These are phyloP conservation scores for Ophiostoma ulmi DNA, from an alignment of 2,329 filamentous ascomycete species.

Conservation along the genomic window DNA sequence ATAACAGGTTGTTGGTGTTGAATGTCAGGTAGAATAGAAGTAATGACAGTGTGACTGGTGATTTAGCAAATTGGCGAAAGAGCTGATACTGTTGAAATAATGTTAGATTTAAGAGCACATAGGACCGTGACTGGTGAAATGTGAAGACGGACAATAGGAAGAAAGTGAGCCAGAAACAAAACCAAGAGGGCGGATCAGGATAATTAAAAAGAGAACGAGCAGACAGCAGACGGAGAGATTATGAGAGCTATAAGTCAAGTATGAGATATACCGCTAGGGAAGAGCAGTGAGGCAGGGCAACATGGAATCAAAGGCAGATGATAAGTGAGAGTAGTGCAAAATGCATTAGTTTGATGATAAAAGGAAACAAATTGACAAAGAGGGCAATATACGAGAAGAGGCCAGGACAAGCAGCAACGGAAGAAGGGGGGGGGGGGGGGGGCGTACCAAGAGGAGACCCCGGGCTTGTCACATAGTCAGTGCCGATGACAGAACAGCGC, in stretches of 20 bases:
- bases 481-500: slow-evolving; percentile 19
- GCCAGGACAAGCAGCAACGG: neutral
- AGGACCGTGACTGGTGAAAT: too few relatives aligned
- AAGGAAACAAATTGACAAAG: slow-evolving; percentile 9
- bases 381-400: slow-evolving; percentile 2
- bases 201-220: neutral
- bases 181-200: neutral
- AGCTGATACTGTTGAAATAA: neutral
- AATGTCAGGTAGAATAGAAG: neutral
- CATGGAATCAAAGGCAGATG: slow-evolving; percentile 23
- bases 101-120: neutral
- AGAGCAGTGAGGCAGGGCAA: slow-evolving; percentile 11
- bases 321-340: neutral
- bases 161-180: neutral
- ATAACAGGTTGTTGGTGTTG: neutral
- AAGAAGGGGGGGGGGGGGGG: slow-evolving; percentile 8
- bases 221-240: neutral
- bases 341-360: slow-evolving; percentile 18
- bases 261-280: neutral
- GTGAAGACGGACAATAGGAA: neutral
- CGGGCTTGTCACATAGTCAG: slow-evolving; percentile 26
- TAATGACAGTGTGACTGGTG: neutral
- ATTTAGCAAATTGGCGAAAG: neutral
- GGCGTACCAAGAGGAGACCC: slow-evolving; percentile 12
- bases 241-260: neutral